These are phyloP conservation scores for Penicillium cinerascens DNA, from an alignment of 495 filamentous ascomycete genomes.

Conservation along the genomic window DNA sequence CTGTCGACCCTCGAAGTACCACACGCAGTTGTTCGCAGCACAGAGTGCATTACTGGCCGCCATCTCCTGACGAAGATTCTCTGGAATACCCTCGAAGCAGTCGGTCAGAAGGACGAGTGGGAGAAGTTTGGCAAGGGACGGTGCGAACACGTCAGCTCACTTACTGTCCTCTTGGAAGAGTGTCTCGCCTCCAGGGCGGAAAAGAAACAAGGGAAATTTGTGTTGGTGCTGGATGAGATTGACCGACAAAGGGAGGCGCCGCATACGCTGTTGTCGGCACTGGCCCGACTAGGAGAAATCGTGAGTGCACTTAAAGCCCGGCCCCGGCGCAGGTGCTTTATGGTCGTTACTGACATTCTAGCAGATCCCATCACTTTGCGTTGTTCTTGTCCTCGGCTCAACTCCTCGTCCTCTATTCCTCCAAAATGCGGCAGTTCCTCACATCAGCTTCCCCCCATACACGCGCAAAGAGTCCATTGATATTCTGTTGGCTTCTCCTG, in stretches of 20 bases:
- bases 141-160: slow-evolving; percentile 73
- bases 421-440: slow-evolving; percentile 65
- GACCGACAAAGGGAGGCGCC: slow-evolving; percentile 80
- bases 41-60: slow-evolving; percentile 85
- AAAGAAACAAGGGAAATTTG: slow-evolving; percentile 53
- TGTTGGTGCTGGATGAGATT: slow-evolving; percentile 87
- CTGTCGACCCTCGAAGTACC: slow-evolving; percentile 52
- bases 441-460: slow-evolving; percentile 84
- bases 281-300: slow-evolving; percentile 73
- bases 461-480: slow-evolving; percentile 70
- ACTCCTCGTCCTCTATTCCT: slow-evolving; percentile 68
- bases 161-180: slow-evolving; percentile 66
- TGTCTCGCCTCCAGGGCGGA: slow-evolving; percentile 30
- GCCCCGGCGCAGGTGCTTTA: background rate
- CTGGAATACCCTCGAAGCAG: slow-evolving; percentile 37
- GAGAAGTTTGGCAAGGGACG: slow-evolving; percentile 47
- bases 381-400: slow-evolving; percentile 69
- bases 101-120: slow-evolving; percentile 39
- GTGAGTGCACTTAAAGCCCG: slow-evolving; percentile 43
- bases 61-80: slow-evolving; percentile 70
- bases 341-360: slow-evolving; percentile 13
- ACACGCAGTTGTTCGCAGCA: slow-evolving; percentile 70
- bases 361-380: slow-evolving; percentile 77
- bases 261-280: slow-evolving; percentile 74
- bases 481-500: slow-evolving; percentile 58